Base-by-base conservation (phyloP, 306 rosid genomes). In the Inga oerstediana region DNA sequence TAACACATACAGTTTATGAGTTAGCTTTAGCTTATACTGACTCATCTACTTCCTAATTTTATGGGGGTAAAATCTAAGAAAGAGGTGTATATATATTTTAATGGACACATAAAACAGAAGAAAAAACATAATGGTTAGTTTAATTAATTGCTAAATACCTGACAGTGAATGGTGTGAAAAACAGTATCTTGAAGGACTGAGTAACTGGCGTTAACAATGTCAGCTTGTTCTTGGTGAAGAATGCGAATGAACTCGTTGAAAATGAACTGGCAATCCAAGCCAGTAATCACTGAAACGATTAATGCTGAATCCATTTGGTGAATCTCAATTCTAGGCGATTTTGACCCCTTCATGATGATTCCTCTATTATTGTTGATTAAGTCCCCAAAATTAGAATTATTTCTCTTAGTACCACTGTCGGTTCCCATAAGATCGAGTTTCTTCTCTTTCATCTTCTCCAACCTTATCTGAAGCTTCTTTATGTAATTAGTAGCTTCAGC, bases 361-460 rank as follows among this genome's bases (percentile, higher is more conserved):
- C 49, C 56, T 39, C 51, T 30, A 30, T 51, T 12, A 32, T 65
- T 62, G 68, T 62, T 32, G 37, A 15, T 15, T 65, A 32, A 7
- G 44, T 44, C 15, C 71, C 1, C 71, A 65, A 15, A 1, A 3
- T 2, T 49, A 49, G 19, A 49, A 49, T 49, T 49, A 12, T 3
- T 16, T 58, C 22, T 20, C 30, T n/a, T 12, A 39, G 8, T 14
- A 17, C 15, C 32, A 10, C 13, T n/a, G 15, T 83, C 77, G 7
- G 30, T 80, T 22, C 80, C 89, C 77, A 72, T 46, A 27, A 89
- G 52, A 32, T 49, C 68, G 49, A 61, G 22, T 39, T 85, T 92
- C 87, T 84, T 92, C 82, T 88, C 90, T 87, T 70, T 92, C 92
- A 90, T 41, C 51, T 43, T 87, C 89, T 87, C 93, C 91, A 92